Conservation (phyloP, 1,284 basidiomycete genomes). For the Marasmius sp. region DNA sequence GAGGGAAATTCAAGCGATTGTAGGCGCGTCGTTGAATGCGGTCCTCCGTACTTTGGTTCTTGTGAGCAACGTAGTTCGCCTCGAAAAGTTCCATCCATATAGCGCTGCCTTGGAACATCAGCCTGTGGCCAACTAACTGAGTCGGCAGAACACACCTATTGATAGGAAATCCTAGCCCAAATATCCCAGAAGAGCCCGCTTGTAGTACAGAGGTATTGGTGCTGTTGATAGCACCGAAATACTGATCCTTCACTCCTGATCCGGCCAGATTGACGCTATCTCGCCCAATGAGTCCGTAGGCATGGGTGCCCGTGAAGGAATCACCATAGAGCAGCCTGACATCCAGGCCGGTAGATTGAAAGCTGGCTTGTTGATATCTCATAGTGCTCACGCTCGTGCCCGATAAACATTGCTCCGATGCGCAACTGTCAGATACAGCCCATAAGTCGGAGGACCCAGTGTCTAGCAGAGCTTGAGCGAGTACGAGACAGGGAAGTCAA, state of each 20-base stretch:
- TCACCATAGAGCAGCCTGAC: constrained; percentile 53
- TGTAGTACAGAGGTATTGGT: constrained; percentile 49
- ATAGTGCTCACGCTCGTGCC: constrained; percentile 19
- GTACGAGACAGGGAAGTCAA: too few relatives aligned
- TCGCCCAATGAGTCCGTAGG: constrained; percentile 47
- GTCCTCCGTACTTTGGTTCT: neutral
- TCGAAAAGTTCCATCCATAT: constrained; percentile 30
- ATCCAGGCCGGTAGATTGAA: constrained; percentile 38
- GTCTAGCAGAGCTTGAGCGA: constrained; percentile 29
- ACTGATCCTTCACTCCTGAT: constrained; percentile 40
- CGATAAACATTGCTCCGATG: neutral
- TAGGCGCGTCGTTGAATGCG: neutral
- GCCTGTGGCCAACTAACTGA: neutral
- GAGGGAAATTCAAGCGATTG: neutral
- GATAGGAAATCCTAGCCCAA: constrained; percentile 60
- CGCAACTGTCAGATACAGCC: constrained; percentile 51
- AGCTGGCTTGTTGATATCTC: constrained; percentile 38
- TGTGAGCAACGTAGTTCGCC: constrained; percentile 12
- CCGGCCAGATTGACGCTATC: constrained; percentile 47
- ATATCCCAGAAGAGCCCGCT: constrained; percentile 47
- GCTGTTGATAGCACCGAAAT: constrained; percentile 52
- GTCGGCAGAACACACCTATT: constrained; percentile 38
- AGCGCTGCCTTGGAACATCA: constrained; percentile 17
- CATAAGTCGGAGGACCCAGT: constrained; percentile 61
- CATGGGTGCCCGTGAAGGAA: constrained; percentile 52